Evolutionary conservation across 805 yeast genomes (phyloP).

Genomic region (Yarrowia divulgata): DNA sequence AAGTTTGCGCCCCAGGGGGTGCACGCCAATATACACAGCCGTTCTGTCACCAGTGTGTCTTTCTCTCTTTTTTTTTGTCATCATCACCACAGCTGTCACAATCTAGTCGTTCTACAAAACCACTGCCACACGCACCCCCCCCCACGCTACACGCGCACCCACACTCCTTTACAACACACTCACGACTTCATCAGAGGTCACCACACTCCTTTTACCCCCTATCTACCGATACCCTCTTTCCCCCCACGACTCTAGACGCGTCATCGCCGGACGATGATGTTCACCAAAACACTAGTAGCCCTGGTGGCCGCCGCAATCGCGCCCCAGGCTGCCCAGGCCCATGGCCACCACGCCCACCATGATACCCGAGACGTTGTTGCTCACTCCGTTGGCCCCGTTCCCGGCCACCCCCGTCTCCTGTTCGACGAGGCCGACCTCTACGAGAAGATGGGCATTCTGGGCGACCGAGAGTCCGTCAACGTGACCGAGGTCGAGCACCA

Average conservation of each 20-base stretch:
- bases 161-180: constrained; percentile 18
- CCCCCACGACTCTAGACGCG: constrained; percentile 5
- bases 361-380: constrained; percentile 1
- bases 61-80: neutral
- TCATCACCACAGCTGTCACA: constrained; percentile 5
- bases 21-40: neutral
- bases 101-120: neutral
- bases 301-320: constrained; percentile 24
- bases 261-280: constrained; percentile 39
- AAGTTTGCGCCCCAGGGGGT: constrained; percentile 10
- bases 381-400: neutral
- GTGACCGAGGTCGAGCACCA: constrained; percentile 3
- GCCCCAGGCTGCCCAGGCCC: constrained; percentile 13
- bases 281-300: constrained; percentile 17
- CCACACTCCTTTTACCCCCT: constrained; percentile 20
- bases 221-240: neutral
- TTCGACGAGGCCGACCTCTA: constrained; percentile 24
- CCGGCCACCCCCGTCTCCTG: constrained; percentile 30
- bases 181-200: neutral
- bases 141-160: constrained; percentile 15
- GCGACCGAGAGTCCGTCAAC: constrained; percentile 19
- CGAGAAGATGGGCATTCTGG: constrained; percentile 31
- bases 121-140: neutral
- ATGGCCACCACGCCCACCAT: constrained; percentile 30
- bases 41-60: neutral